Base-by-base conservation (phyloP, 129 eudicot genomes). In the Ambrosia trifida region DNA sequence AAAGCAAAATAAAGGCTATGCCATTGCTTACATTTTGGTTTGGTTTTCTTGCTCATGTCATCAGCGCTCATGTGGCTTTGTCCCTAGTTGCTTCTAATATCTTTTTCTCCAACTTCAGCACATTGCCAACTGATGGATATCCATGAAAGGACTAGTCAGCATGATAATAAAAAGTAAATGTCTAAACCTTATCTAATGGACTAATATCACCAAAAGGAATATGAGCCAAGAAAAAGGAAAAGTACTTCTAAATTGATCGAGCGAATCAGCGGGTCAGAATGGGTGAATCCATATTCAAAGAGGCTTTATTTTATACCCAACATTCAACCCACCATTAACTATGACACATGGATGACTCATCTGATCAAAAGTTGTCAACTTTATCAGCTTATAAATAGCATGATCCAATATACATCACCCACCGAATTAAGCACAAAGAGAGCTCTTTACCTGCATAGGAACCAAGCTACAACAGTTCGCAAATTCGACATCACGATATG, bases 311-410 rank as follows among this genome's bases (percentile, higher is more conserved):
- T 72, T 49, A 60, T 73, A 41, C 62, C 61, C 69, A 20, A 19
- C 7, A 64, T n/a, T 12, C 67, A 40, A 66, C 56, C 74, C 73
- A 45, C 74, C 74, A 4, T 10, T n/a, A 44, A 13, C 36, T 3
- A 77, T 81, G 85, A 61, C 63, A 24, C 18, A 60, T 65, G 54
- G 35, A 72, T 72, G 73, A 68, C 80, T 66, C 79, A 52, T 53
- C 75, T 71, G 73, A 72, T 69, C 32, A 54, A 51, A 67, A 77
- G 64, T 47, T 50, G 52, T 31, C 7, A 61, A n/a, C 11, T 59
- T 66, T 64, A 61, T 51, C 56, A 31, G 52, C 59, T 11, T 77
- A 82, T 82, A 73, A 72, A 68, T 83, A 61, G 33, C 33, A 18
- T 30, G 41, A 66, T 46, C 46, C 18, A 43, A 0, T 40, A 72